phyloP scores from a whole-genome alignment of 1,139 yeast species.

The Saccharomycopsis phalli region DNA sequence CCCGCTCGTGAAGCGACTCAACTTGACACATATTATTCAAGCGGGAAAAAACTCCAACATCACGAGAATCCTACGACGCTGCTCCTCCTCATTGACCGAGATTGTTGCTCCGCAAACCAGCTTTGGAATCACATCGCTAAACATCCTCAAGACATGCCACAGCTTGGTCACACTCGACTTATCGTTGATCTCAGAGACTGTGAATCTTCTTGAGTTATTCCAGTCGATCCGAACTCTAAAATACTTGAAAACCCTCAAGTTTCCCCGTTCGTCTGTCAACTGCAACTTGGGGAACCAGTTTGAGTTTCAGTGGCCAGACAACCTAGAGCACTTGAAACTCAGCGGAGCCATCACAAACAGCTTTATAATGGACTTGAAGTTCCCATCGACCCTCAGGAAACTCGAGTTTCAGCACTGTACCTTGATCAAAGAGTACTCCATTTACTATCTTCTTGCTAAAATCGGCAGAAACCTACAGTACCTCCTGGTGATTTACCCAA shows the following conservation, averaged over 20 bases:
- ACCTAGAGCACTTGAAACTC: conserved; percentile 58
- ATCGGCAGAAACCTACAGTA: conserved; percentile 58
- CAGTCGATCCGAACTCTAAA: conserved; percentile 57
- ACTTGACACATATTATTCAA: conserved; percentile 73
- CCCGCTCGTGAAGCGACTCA: conserved; percentile 43
- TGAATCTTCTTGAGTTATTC: conserved; percentile 72
- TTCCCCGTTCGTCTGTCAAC: conserved; percentile 81
- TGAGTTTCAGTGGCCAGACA: conserved; percentile 62
- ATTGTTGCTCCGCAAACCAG: conserved; percentile 93
- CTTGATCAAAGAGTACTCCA: conserved; percentile 49
- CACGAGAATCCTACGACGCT: conserved; percentile 69
- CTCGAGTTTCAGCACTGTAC: conserved; percentile 89
- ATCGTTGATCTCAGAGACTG: conserved; percentile 85
- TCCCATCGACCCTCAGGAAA: conserved; percentile 64
- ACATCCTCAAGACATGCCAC: conserved; percentile 65
- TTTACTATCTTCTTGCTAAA: conserved; percentile 49
- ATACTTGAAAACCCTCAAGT: conserved; percentile 63
- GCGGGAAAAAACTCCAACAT: conserved; percentile 91
- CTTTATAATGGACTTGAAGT: conserved; percentile 53
- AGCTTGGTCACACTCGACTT: conserved; percentile 61
- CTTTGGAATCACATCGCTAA: conserved; percentile 83
- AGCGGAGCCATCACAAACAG: conserved; percentile 88
- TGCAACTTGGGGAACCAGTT: conserved; percentile 37
- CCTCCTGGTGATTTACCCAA: conserved; percentile 70
- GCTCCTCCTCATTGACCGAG: conserved; percentile 50